Evolutionary conservation across 2,329 filamentous ascomycete species (phyloP), one percentile per base, ranked within the genome.

Genomic region (Trichophyton benhamiae): DNA sequence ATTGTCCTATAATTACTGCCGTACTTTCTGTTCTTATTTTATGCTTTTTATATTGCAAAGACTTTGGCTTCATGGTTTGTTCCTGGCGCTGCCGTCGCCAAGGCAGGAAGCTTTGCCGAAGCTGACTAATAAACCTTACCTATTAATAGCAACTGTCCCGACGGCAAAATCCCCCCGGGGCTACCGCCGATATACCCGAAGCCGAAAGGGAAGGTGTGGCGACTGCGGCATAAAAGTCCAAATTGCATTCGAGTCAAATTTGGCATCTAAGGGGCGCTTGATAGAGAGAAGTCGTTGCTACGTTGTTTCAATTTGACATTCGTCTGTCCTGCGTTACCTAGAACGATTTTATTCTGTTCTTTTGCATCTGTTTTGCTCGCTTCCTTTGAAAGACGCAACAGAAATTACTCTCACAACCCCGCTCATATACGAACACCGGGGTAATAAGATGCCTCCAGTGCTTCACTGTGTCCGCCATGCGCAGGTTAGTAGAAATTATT

Each of bases 391-490:
- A 44, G 41, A n/a, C 15, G n/a, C 15, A 17, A 2, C 4, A 20
- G 11, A 17, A 7, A 46, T 15, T 6, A 22, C 8, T 15, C 2
- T 49, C 3, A 22, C 33, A 20, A 49, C 33, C 25, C 52, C n/a
- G 33, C 30, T 13, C 33, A 48, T 15, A 30, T 27, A 22, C 8
- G 8, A 8, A 15, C 27, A 49, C 8, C 4, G 13, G 8, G 46
- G 8, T 2, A 27, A 8, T 15, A 58, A 60, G 25, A 77, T 78
- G 76, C 65, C 76, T 41, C 76, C 76, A 0, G 71, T 73, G 49
- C 68, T 78, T 42, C 75, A 78, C 61, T 75, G 72, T 63, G 74
- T 78, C 60, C 76, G 76, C 63, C 76, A 78, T 67, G 76, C 76
- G 25, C 76, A 78, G 70, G 75, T 77, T 71, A 41, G 69, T 55